phyloP scores from a whole-genome alignment of 352 stramenopile genomes.

The Pythium brachiatum region DNA sequence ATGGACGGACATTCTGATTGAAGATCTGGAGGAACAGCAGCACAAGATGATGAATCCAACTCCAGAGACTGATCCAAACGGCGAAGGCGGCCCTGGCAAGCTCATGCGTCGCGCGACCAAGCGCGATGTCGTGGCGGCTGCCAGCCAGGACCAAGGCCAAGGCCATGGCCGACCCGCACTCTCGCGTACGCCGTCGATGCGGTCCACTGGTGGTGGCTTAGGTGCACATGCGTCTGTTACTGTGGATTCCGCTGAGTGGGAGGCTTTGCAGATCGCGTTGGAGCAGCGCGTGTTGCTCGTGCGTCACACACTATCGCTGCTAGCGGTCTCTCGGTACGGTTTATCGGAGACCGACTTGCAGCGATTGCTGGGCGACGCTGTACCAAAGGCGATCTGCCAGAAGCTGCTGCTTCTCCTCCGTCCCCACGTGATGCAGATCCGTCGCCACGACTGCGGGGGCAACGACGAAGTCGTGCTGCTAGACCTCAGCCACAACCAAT shows the following conservation, averaged over 20 bases:
- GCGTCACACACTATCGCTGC: constrained; percentile 68
- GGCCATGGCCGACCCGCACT: constrained; percentile 4
- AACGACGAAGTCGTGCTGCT: constrained; percentile 46
- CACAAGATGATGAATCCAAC: constrained; percentile 13
- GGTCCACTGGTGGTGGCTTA: neutral
- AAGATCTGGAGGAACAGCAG: constrained; percentile 44
- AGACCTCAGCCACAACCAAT: constrained; percentile 76
- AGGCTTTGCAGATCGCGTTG: constrained; percentile 45
- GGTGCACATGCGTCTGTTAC: neutral
- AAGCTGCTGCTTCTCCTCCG: constrained; percentile 48
- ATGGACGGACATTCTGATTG: constrained; percentile 72
- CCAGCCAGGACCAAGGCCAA: neutral
- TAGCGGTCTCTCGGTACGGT: constrained; percentile 66
- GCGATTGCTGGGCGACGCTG: constrained; percentile 50
- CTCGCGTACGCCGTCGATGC: constrained; percentile 12
- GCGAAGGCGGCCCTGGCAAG: constrained; percentile 1
- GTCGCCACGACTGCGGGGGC: constrained; percentile 44
- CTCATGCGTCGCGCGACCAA: constrained; percentile 19
- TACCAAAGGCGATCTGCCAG: constrained; percentile 38
- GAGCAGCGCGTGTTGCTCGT: constrained; percentile 72
- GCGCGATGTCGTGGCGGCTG: constrained; percentile 12
- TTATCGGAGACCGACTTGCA: constrained; percentile 62
- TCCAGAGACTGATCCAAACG: neutral
- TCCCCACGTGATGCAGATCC: constrained; percentile 76
- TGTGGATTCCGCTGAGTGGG: constrained; percentile 41